Conservation (phyloP, 768 basidiomycete genomes). For the Bullera alba region DNA sequence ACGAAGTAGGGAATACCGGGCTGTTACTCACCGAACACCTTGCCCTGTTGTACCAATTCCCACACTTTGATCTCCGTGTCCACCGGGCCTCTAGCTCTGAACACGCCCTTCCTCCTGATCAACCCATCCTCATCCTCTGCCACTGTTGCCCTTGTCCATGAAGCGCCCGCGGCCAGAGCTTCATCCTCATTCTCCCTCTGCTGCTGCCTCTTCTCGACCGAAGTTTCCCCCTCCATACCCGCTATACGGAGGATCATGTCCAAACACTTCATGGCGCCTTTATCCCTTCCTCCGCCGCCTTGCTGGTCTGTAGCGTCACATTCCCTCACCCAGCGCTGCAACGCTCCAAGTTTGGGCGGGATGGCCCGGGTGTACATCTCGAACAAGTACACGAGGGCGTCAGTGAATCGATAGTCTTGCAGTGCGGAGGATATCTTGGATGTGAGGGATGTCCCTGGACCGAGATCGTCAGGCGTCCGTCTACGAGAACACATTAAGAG, state of each 20-base stretch:
- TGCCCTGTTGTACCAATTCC: conserved; percentile 30
- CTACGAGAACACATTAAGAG: not conserved
- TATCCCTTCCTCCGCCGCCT: conserved; percentile 49
- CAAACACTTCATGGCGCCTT: conserved; percentile 51
- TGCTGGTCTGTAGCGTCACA: conserved; percentile 54
- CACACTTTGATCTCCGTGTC: conserved; percentile 36
- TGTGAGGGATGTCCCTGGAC: conserved; percentile 23
- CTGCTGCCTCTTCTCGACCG: too few relatives aligned
- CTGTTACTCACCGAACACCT: conserved; percentile 15
- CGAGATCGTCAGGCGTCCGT: conserved; percentile 1
- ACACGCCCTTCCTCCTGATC: conserved; percentile 29
- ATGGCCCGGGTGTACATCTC: conserved; percentile 53
- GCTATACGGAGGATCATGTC: conserved; percentile 53
- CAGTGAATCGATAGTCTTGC: conserved; percentile 49
- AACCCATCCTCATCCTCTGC: conserved; percentile 10
- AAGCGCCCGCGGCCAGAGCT: too few relatives aligned
- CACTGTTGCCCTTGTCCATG: not conserved
- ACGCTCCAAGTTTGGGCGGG: conserved; percentile 53
- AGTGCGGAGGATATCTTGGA: conserved; percentile 32
- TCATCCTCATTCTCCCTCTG: too few relatives aligned
- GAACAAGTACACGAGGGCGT: conserved; percentile 54
- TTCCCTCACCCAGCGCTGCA: conserved; percentile 57
- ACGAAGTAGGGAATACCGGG: too few relatives aligned
- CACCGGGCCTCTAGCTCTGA: conserved; percentile 24
- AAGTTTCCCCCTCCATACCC: conserved; percentile 13